Evolutionary conservation across 2,329 filamentous ascomycete species (phyloP).

Genomic region (Alternaria longipes): DNA sequence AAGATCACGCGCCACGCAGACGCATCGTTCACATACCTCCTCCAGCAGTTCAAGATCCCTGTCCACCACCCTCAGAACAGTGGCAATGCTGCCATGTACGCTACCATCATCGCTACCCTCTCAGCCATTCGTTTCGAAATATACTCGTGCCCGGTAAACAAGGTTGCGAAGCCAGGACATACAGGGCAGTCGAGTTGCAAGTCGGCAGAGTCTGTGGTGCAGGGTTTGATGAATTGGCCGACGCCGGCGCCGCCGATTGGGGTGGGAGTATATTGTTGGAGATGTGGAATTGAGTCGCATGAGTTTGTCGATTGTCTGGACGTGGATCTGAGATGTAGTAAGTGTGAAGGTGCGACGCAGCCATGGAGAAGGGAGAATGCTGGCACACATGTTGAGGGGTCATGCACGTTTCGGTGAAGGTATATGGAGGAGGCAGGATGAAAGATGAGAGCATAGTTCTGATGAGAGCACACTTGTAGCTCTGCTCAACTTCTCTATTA

Average conservation of each 20-base stretch:
- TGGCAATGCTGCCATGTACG: conserved; percentile 26
- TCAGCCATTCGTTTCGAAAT: conserved; percentile 18
- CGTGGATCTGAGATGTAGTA: conserved; percentile 12
- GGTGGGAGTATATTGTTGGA: conserved; percentile 17
- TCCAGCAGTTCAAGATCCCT: conserved; percentile 13
- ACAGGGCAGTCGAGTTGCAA: conserved; percentile 19
- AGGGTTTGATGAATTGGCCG: conserved; percentile 24
- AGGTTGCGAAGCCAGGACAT: conserved; percentile 18
- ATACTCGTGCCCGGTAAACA: conserved; percentile 13
- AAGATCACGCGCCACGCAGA: conserved; percentile 13
- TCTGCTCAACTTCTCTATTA: not conserved
- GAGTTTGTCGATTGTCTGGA: conserved; percentile 13
- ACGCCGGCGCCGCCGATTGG: conserved; percentile 27
- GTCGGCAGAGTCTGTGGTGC: conserved; percentile 14
- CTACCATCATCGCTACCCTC: conserved; percentile 23
- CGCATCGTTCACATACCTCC: conserved; percentile 14
- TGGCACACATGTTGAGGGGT: conserved; percentile 15
- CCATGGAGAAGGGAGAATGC: conserved; percentile 25
- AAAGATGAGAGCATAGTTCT: no score
- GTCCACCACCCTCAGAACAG: conserved; percentile 10
- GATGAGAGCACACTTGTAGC: not conserved
- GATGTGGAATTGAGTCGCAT: conserved; percentile 17
- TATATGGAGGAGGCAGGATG: not conserved
- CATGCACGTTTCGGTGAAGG: conserved; percentile 3
- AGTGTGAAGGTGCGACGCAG: conserved; percentile 8